Percentiles rank a stretch among this genome's conserved stretches.
These are phyloP conservation scores for Coniferiporia sulphurascens DNA, from an alignment of 1,284 basidiomycete genomes.

Conservation along the genomic window DNA sequence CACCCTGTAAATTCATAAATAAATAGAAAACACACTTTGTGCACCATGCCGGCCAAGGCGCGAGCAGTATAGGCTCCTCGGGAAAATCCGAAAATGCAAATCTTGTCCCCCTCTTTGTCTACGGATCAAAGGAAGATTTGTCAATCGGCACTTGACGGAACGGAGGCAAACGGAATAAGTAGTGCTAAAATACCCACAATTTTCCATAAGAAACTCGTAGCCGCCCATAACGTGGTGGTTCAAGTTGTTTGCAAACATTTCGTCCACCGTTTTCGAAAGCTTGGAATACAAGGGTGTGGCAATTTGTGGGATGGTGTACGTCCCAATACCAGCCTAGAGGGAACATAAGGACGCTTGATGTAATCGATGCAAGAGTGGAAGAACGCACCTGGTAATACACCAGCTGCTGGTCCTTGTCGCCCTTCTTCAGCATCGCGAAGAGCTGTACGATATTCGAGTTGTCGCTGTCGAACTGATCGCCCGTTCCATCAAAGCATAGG, in stretches of 20 bases:
- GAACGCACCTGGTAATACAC: constrained; percentile 5
- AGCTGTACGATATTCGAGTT: constrained; percentile 12
- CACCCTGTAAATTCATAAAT: neutral
- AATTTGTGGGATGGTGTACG: constrained; percentile 42
- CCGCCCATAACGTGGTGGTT: constrained; percentile 53
- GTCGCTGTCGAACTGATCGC: constrained; percentile 22
- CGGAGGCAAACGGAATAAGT: too few species aligned
- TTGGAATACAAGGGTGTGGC: constrained; percentile 33
- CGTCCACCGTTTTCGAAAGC: neutral
- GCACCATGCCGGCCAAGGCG: constrained; percentile 38
- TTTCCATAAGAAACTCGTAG: constrained; percentile 63
- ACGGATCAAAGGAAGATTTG: too few species aligned
- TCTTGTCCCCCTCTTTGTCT: constrained; percentile 36
- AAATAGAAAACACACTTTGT: constrained; percentile 24
- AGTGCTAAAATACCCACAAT: constrained; percentile 31
- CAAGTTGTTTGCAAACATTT: constrained; percentile 32
- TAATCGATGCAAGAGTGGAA: neutral
- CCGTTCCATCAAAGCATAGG: constrained; percentile 24
- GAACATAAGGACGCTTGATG: neutral
- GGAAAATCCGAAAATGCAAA: constrained; percentile 46
- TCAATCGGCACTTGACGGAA: too few species aligned
- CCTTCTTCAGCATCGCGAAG: constrained; percentile 4
- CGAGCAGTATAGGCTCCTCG: constrained; percentile 47
- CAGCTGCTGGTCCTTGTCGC: constrained; percentile 5
- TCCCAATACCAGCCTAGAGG: constrained; percentile 45